A percentile compares a stretch with the other conserved stretches of the same genome.
Evolutionary conservation across 108 stramenopile species (phyloP).

Genomic region (Cylindrotheca closterium): DNA sequence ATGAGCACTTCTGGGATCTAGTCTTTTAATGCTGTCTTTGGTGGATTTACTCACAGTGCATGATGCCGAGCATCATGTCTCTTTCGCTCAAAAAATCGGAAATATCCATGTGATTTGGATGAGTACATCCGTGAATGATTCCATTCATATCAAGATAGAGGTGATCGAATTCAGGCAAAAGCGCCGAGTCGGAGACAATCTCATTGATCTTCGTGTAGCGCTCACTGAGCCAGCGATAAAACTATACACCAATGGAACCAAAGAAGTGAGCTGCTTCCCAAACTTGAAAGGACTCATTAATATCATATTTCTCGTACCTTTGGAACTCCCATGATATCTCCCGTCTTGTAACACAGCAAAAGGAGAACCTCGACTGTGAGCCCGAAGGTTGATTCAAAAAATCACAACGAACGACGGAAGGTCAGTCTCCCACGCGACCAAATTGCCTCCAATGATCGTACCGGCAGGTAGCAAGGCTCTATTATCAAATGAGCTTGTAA

Average conservation of each 20-base stretch:
- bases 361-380: too few relatives aligned
- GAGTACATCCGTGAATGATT: constrained; percentile 98
- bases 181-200: constrained; percentile 87
- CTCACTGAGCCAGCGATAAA: constrained; percentile 99
- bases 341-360: neutral
- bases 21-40: neutral
- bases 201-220: constrained; percentile 99
- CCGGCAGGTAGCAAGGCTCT: too few relatives aligned
- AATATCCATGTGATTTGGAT: constrained; percentile 85
- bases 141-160: constrained; percentile 99
- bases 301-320: constrained; percentile 16
- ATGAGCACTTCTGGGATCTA: neutral
- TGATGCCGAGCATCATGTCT: constrained; percentile 96
- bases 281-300: neutral
- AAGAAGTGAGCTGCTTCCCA: neutral
- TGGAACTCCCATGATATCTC: constrained; percentile 37
- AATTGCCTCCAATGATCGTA: too few relatives aligned
- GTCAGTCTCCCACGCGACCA: too few relatives aligned
- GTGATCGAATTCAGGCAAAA: constrained; percentile 90
- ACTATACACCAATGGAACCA: constrained; percentile 43
- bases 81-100: constrained; percentile 87
- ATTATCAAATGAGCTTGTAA: too few relatives aligned
- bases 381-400: too few relatives aligned
- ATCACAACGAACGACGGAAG: too few relatives aligned
- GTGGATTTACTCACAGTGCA: constrained; percentile 70